Evolutionary conservation across 257 asterid genomes (phyloP).

Genomic region (Plantago major): DNA sequence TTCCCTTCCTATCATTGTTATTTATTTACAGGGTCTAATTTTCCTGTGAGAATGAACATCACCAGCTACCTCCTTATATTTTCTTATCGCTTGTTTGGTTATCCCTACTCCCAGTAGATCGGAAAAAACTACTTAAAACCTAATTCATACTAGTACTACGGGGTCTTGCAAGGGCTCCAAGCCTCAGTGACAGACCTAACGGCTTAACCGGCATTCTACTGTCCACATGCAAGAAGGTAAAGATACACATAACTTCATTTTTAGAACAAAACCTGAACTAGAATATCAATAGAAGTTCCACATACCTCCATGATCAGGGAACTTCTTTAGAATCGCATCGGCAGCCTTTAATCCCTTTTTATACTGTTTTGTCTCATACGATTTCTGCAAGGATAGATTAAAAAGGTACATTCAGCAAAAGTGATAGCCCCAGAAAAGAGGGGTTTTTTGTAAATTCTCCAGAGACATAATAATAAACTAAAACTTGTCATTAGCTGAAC

Average conservation of each 20-base stretch:
- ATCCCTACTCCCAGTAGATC: too few species aligned
- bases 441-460: constrained; percentile 1
- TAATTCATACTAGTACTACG: neutral
- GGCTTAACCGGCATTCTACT: too few species aligned
- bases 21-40: too few species aligned
- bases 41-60: too few species aligned
- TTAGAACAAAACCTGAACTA: constrained; percentile 10
- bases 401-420: constrained; percentile 13
- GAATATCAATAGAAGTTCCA: constrained; percentile 11
- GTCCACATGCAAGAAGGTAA: too few species aligned
- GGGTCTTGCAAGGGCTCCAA: too few species aligned
- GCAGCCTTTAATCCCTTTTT: constrained; percentile 98
- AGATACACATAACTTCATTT: neutral
- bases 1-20: too few species aligned
- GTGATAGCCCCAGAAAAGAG: constrained; percentile 4
- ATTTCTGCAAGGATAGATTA: constrained; percentile 54
- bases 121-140: neutral
- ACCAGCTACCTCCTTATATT: too few species aligned
- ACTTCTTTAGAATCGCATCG: constrained; percentile 89
- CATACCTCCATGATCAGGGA: constrained; percentile 99
- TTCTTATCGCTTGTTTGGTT: too few species aligned
- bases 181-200: too few species aligned
- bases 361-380: constrained; percentile 95
- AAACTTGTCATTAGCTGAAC: constrained; percentile 1
- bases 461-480: constrained; percentile 1